Conservation (phyloP, 495 filamentous ascomycete genomes). For the Neurospora sp. region DNA sequence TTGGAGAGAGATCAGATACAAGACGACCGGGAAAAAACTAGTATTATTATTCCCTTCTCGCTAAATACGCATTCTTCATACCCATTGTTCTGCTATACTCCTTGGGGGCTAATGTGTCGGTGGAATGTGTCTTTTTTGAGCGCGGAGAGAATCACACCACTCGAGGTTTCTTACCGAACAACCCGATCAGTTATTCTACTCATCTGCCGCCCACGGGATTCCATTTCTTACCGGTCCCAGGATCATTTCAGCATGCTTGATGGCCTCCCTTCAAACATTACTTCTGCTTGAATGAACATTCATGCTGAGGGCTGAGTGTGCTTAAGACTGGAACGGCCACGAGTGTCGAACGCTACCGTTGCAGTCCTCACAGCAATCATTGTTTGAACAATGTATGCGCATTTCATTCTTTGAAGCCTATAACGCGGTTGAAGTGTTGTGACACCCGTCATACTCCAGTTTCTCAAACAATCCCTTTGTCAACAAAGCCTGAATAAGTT, state of each 20-base stretch:
- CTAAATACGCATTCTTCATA: background rate
- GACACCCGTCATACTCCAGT: background rate
- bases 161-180: background rate
- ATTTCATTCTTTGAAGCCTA: background rate
- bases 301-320: background rate
- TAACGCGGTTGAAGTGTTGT: background rate
- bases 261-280: background rate
- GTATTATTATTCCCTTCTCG: background rate
- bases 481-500: background rate
- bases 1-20: background rate
- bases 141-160: background rate
- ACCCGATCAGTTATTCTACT: background rate
- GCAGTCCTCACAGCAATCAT: background rate
- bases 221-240: too few species aligned
- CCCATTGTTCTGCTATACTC: background rate
- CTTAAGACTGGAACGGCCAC: background rate
- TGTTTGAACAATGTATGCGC: background rate
- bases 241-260: background rate
- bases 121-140: background rate
- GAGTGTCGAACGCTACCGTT: background rate
- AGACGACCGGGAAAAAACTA: background rate
- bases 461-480: background rate
- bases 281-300: background rate
- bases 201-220: background rate
- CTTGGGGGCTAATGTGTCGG: background rate